phyloP scores from a whole-genome alignment of 2,329 filamentous ascomycete genomes.

The Hypoxylon sp. region DNA sequence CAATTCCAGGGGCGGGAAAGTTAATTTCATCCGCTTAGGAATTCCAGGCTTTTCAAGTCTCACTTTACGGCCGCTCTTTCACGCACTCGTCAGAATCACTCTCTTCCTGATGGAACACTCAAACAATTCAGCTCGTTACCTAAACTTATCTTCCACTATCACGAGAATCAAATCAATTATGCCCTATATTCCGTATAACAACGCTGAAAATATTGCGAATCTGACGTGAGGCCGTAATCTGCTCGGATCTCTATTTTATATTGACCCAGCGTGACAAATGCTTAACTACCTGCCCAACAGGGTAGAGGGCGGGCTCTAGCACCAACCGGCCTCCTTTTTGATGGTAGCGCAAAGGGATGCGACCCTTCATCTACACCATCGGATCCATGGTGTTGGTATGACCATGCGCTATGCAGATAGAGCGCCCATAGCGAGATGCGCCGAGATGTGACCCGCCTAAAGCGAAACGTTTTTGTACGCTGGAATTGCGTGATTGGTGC shows the following conservation, averaged over 20 bases:
- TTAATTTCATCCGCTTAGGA: not conserved
- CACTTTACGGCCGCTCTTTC: not conserved
- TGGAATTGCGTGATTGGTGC: conserved; percentile 42
- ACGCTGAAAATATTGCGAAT: not conserved
- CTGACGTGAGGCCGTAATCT: conserved; percentile 3
- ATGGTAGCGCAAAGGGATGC: conserved; percentile 13
- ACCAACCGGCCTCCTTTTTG: not conserved
- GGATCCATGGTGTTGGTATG: not conserved
- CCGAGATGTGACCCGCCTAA: conserved; percentile 22
- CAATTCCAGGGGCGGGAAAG: not conserved
- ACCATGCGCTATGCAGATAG: conserved; percentile 6
- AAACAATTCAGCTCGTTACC: no score
- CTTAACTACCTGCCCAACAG: conserved; percentile 23
- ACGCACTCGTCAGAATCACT: not conserved
- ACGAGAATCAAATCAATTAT: conserved; percentile 3
- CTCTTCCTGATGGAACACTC: not conserved
- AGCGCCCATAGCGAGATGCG: conserved; percentile 14
- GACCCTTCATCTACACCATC: conserved; percentile 10
- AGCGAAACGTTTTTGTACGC: conserved; percentile 33
- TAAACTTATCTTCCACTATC: conserved; percentile 6
- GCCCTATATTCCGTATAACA: conserved; percentile 10
- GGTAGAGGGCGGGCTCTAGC: not conserved
- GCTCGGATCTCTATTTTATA: not conserved
- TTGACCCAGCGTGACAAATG: conserved; percentile 3
- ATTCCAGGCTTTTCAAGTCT: not conserved